Evolutionary conservation across 169 alveolate species (phyloP).

Genomic region (Sarcocystis neurona): DNA sequence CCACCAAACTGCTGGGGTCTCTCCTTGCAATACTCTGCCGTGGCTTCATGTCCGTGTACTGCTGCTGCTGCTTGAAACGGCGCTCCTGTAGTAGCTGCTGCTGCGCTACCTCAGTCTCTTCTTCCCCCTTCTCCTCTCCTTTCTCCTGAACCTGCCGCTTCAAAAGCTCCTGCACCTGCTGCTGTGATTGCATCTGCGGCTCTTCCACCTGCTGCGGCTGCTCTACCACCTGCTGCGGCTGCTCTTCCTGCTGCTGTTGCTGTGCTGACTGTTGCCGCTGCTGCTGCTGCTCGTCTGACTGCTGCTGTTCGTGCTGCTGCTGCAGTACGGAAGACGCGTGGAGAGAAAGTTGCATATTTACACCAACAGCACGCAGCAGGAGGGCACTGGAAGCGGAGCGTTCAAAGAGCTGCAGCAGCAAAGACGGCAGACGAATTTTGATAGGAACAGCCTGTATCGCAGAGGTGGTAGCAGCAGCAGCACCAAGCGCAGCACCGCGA

Average conservation of each 20-base stretch:
- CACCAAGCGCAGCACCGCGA: not conserved
- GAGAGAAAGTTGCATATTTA: not conserved
- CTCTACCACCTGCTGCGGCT: not conserved
- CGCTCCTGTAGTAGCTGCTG: not conserved
- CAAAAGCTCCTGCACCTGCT: not conserved
- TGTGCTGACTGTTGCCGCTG: not conserved
- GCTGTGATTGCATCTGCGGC: not conserved
- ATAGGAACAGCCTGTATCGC: not conserved
- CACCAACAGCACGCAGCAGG: not conserved
- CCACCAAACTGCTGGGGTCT: not conserved
- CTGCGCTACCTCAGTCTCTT: not conserved
- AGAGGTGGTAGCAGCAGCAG: not conserved
- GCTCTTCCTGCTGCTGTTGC: not conserved
- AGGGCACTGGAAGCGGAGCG: slow-evolving; percentile 11
- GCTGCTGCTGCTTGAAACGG: not conserved
- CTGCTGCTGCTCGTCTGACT: not conserved
- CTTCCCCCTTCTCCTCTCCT: not conserved
- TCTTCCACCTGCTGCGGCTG: not conserved
- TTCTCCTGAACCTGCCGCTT: not conserved
- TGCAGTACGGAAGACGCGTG: not conserved
- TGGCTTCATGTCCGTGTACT: not conserved
- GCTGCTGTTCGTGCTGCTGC: not conserved
- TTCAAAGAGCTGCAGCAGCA: not conserved
- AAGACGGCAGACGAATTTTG: not conserved
- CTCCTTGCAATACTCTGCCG: not conserved